Base-by-base conservation (phyloP, 2,329 filamentous ascomycete species). In the Aspergillus glaucus region DNA sequence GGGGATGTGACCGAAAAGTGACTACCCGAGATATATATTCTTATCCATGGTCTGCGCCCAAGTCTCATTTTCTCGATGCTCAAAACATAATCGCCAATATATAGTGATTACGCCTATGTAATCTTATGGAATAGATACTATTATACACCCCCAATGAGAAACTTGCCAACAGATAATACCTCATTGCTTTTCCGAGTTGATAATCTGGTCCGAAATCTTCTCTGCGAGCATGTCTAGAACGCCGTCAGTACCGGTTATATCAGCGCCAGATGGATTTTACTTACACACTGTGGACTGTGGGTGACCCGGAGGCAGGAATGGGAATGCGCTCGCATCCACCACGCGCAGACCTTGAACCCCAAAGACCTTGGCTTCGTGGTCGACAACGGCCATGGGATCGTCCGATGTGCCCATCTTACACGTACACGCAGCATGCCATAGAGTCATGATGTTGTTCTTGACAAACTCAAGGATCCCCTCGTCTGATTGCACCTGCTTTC, bases 301-400 rank as follows among this genome's bases (percentile, higher is more conserved):
- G 61, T 74, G 70, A 10, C 71, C 72, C 6, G 71, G 70, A 2
- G 68, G 63, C 15, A 67, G 49, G 15, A 68, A 61, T 2, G 68
- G 67, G 44, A 71, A 68, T 1, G 62, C 53, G 24, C 61, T 65
- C 4, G 63, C 61, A 58, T 69, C 66, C 8, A 69, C 64, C 2
- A 69, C 65, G 2, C 66, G 55, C 50, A 69, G 45, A 6, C 54
- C 52, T 3, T 58, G 10, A 1, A 65, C 58, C 0, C 66, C 65
- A 52, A 54, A 62, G 5, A 69, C 65, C 3, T 55, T 53, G 9
- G 62, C 61, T 26, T 59, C 48, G 1, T 51, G 55, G 47, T 70
- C 64, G 26, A 70, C 54, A 3, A 68, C 66, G 15, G 64, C 65
- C 52, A 60, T 57, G 5, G 46, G 15, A 44, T 66, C 62, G 12